Evolutionary conservation across 331 rosid species (phyloP), one percentile per base, ranked within the genome.

Genomic region (Quercus tomentella): DNA sequence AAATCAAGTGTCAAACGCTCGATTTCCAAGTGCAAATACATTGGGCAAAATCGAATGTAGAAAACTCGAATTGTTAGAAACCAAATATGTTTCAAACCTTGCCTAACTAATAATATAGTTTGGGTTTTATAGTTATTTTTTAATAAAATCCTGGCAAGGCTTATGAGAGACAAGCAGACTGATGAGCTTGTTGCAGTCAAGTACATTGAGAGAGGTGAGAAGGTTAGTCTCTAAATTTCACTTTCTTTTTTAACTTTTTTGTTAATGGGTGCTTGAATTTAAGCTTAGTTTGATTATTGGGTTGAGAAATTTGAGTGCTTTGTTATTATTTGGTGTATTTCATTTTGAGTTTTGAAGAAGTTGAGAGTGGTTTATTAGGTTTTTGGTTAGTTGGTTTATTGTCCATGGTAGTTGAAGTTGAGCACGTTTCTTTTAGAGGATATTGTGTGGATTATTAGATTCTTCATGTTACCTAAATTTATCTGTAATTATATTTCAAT

Each of bases 121-220:
- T n/a, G n/a, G n/a, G n/a, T n/a, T n/a, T n/a, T n/a, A n/a, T n/a
- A n/a, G n/a, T n/a, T n/a, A n/a, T n/a, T n/a, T n/a, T n/a, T n/a
- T n/a, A n/a, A n/a, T n/a, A n/a, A n/a, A n/a, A n/a, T n/a, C n/a
- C n/a, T n/a, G n/a, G n/a, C n/a, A 2, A 89, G 98, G 89, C 88
- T 91, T 33, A 94, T 94, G 96, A 91, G 97, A 77, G 98, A 94
- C 76, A 92, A 87, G 82, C 93, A 88, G 49, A 94, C 91, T 2
- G 97, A 89, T 3, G 92, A 94, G 86, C 97, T 92, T 78, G 98
- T 92, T 79, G 98, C 98, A 23, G 98, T 91, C 20, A 92, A 94
- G 87, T 94, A 94, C 86, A 89, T 94, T 82, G 97, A 94, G 94
- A 84, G 98, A 85, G 98, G 98, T 86, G 97, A 92, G 84, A 94